Base-by-base conservation (phyloP, 306 rosid genomes). In the Glycine soja region DNA sequence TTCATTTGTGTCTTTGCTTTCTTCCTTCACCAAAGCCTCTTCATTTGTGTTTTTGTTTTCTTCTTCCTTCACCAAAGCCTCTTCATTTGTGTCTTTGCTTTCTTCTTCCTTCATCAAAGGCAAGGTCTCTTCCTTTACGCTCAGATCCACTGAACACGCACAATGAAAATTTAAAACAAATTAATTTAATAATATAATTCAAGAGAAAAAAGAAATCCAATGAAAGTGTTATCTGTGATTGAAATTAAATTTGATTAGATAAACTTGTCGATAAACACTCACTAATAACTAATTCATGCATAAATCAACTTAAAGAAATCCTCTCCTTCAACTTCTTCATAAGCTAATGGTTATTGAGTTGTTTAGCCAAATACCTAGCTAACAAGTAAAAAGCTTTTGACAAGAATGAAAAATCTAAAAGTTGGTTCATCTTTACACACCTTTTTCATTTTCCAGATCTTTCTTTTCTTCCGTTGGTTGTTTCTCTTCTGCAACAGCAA, bases 101-200 rank as follows among this genome's bases (percentile, higher is more conserved):
- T 38, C 51, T n/a, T 38, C 51, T 38, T 65, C 53, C 51, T 62
- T 77, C 6, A 16, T 54, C 65, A 80, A 52, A 5, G 40, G 3
- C 30, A 24, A 24, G 2, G 19, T 57, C 81, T 71, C 84, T 66
- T 83, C 83, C 69, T 58, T 76, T 52, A 24, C 24, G 12, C 67
- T 59, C 7, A 58, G 79, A 9, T 70, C 62, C 76, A 82, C 91
- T 90, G 73, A 7, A 78, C 43, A 34, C 30, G 70, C 6, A 47
- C 16, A 69, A 7, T 11, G 2, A 19, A 10, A n/a, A n/a, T n/a
- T n/a, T n/a, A n/a, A 8, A 36, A 5, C 48, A 76, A 75, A 56
- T 59, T 52, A 30, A 3, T 48, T 36, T 36, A 36, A 38, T 8
- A 56, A n/a, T 14, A 52, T 3, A 54, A 54, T 15, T 69, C 40